Evolutionary conservation across 768 basidiomycete genomes (phyloP), one percentile per base, ranked within the genome.

Genomic region (Mycena epipterygia): DNA sequence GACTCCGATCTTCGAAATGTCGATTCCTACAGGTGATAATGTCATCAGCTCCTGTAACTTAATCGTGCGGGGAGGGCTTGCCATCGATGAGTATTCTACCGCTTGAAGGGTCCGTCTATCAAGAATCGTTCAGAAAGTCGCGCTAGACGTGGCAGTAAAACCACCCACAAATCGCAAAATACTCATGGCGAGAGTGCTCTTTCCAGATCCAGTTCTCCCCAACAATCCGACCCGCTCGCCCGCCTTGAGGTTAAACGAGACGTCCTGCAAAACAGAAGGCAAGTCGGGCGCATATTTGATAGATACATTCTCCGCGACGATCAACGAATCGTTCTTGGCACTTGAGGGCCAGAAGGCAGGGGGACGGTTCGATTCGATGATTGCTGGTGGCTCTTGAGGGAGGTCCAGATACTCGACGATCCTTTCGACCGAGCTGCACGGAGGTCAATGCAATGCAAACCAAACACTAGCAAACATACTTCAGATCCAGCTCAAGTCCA

Each of bases 281-380:
- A 97, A 85, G 51, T 97, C 95, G 0, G 94, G 92, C 0, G 94
- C 89, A 79, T 97, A 97, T 79, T 91, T 94, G 79, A 97, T 82
- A 17, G 89, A 89, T 25, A 98, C 82, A 70, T 96, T 89, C 74
- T 96, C 91, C 0, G 94, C 93, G 0, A 81, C 80, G 41, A 98
- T 77, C 39, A 97, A 82, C 1, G 85, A 76, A 32, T 90, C 85
- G 12, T 87, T 82, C 62, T 86, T 87, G 23, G 90, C 84, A 65
- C 86, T 90, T 0, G 95, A 95, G 0, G 96, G 96, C 96, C 96
- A 98, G 76, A 96, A 96, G 0, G 96, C 96, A 0, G 96, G 96
- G 2, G 91, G 92, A 9, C 94, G 88, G 66, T 87, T 88, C 0
- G 87, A 87, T 71, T 95, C 91, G 57, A 96, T 91, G 66, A 93